Evolutionary conservation across 2,329 filamentous ascomycete species (phyloP).

Genomic region (Pyricularia pennisetigena): DNA sequence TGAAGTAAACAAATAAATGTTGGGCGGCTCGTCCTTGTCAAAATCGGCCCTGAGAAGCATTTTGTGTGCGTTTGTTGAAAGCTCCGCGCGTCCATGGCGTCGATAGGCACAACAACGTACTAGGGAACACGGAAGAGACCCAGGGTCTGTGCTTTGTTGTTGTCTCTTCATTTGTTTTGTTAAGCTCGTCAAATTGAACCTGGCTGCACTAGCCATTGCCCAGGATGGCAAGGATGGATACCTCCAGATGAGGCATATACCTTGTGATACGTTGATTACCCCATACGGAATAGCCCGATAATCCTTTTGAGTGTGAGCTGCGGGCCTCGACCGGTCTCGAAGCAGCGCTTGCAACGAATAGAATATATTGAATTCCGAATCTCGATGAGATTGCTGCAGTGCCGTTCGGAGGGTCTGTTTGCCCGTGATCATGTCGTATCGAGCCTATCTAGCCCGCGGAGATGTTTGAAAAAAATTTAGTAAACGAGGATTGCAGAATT

Average conservation of each 20-base stretch:
- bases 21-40: neutral
- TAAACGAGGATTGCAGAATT: too few species aligned
- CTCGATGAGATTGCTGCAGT: neutral
- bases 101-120: neutral
- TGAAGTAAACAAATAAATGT: neutral
- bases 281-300: neutral
- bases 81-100: neutral
- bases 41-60: neutral
- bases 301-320: neutral
- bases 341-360: neutral
- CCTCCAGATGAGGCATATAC: neutral
- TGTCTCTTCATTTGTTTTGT: neutral
- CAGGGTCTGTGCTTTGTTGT: too few species aligned
- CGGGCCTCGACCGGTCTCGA: neutral
- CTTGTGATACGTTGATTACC: neutral
- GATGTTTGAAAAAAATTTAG: neutral
- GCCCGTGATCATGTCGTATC: neutral
- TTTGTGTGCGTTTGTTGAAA: neutral
- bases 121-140: too few species aligned
- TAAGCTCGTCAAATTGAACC: neutral
- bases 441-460: neutral
- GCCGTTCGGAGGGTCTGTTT: neutral
- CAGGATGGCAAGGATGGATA: neutral
- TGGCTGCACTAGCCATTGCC: neutral
- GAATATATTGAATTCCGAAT: neutral